These are phyloP conservation scores for Prunus dulcis DNA, from an alignment of 306 rosid genomes.

Conservation along the genomic window DNA sequence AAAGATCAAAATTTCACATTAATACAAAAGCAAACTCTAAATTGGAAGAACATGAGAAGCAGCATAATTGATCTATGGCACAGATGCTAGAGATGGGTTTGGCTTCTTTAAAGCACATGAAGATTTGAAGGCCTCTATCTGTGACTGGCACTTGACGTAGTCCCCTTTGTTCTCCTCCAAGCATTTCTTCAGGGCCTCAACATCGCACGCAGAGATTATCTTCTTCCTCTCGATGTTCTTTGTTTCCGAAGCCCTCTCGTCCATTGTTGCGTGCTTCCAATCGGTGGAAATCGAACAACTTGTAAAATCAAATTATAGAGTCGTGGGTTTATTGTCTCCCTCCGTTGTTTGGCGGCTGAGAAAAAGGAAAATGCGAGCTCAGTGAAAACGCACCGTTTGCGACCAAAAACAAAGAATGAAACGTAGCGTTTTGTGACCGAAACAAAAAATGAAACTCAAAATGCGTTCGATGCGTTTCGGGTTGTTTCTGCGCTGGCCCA, in stretches of 20 bases:
- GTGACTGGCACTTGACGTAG: constrained; percentile 71
- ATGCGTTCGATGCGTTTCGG: neutral
- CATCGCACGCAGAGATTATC: constrained; percentile 53
- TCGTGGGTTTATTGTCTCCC: neutral
- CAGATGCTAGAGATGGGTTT: constrained; percentile 37
- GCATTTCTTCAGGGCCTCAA: constrained; percentile 79
- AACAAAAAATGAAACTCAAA: too few species aligned
- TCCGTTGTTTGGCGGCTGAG: neutral
- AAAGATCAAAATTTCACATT: neutral
- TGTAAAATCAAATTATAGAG: neutral
- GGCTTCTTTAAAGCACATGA: constrained; percentile 67
- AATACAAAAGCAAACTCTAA: neutral
- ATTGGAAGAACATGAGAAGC: neutral
- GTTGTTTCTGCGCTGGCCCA: neutral
- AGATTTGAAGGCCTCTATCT: constrained; percentile 74
- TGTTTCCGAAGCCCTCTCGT: constrained; percentile 28
- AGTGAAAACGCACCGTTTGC: neutral
- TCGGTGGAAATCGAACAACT: neutral
- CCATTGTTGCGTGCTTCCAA: constrained; percentile 30
- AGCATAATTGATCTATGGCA: constrained; percentile 9
- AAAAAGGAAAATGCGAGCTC: neutral
- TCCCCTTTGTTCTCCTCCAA: constrained; percentile 85
- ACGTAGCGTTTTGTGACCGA: too few species aligned
- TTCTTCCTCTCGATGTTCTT: constrained; percentile 38
- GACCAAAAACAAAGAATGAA: too few species aligned